phyloP scores from a whole-genome alignment of 164 flowering plant species.

The Amborella trichopoda region DNA sequence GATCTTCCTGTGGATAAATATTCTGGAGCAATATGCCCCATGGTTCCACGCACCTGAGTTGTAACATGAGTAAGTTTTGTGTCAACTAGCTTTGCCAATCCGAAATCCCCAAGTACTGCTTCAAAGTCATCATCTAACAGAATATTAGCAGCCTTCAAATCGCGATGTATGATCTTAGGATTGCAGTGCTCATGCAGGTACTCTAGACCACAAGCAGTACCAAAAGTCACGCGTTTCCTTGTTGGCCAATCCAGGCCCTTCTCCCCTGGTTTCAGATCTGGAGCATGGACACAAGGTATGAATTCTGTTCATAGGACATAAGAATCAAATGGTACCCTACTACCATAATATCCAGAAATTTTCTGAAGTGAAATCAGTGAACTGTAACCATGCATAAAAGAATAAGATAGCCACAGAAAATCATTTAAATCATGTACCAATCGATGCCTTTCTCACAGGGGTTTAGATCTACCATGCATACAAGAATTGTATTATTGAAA shows the following conservation, averaged over 20 bases:
- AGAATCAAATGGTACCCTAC: no score
- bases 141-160: conserved; percentile 55
- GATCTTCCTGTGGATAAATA: conserved; percentile 46
- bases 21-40: conserved; percentile 58
- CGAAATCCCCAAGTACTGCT: conserved; percentile 57
- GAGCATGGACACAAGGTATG: no score
- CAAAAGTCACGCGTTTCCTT: conserved; percentile 41
- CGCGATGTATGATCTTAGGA: conserved; percentile 52
- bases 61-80: conserved; percentile 39
- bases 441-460: no score
- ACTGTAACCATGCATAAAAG: no score
- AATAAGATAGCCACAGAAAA: no score
- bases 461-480: no score
- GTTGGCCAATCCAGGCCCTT: conserved; percentile 46
- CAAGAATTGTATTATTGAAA: no score
- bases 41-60: conserved; percentile 53
- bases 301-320: no score
- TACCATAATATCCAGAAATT: no score
- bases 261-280: conserved; percentile 28
- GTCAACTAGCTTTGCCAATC: conserved; percentile 42
- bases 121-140: conserved; percentile 43
- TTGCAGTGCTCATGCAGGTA: conserved; percentile 55
- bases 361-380: no score
- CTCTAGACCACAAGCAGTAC: conserved; percentile 43
- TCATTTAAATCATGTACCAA: no score